Evolutionary conservation across 768 basidiomycete species (phyloP).

Genomic region (Gautieria morchelliformis): DNA sequence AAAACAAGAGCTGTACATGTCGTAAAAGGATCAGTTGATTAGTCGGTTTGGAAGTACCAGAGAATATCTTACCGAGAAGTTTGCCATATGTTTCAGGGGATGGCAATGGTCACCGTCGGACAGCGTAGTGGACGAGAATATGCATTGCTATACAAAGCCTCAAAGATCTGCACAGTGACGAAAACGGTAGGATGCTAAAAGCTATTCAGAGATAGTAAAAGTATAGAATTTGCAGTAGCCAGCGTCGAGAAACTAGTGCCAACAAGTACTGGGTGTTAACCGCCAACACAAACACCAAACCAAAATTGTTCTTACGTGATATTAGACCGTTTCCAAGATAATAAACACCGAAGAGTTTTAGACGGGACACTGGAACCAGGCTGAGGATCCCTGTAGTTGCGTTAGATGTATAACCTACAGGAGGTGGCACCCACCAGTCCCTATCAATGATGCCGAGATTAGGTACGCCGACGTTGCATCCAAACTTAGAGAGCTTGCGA

Average conservation of each 20-base stretch:
- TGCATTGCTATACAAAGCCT: slow-evolving; percentile 68
- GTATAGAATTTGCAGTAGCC: too few species aligned
- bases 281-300: too few species aligned
- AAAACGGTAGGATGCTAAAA: too few species aligned
- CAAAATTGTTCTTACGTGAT: too few species aligned
- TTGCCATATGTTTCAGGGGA: slow-evolving; percentile 79
- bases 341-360: slow-evolving; percentile 51
- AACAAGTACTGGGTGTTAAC: slow-evolving; percentile 36
- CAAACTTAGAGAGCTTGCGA: slow-evolving; percentile 53
- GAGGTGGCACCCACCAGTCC: slow-evolving; percentile 32
- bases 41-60: neutral
- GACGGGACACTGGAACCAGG: slow-evolving; percentile 70
- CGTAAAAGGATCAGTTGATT: neutral
- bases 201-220: too few species aligned
- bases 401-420: slow-evolving; percentile 27
- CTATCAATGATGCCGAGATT: too few species aligned
- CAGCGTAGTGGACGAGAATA: slow-evolving; percentile 50
- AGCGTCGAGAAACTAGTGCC: too few species aligned
- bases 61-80: too few species aligned
- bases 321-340: too few species aligned
- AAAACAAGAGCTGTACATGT: slow-evolving; percentile 69
- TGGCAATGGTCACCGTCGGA: slow-evolving; percentile 50
- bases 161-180: slow-evolving; percentile 45
- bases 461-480: slow-evolving; percentile 57
- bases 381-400: too few species aligned